Evolutionary conservation across 2,329 filamentous ascomycete species (phyloP), one percentile per base, ranked within the genome.

Genomic region (Coleophoma eucalyptorum): DNA sequence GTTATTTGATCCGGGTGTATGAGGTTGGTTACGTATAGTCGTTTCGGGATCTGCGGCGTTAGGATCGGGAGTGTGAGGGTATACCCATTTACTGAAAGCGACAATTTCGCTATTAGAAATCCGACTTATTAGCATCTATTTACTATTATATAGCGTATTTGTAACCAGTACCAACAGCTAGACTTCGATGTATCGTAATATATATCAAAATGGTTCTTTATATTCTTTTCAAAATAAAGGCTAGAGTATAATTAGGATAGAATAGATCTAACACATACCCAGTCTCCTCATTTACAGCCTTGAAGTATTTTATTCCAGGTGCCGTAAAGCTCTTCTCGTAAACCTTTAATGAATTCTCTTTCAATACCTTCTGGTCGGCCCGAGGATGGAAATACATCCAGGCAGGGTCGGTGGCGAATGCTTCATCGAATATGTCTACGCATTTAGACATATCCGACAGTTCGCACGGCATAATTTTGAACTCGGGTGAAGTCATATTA

Each of bases 61-160:
- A 8, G 45, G 45, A 34, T 47, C 45, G n/a, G 45, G 33, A 13
- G 19, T 40, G 13, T 47, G 45, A 15, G 45, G 45, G n/a, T 47
- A 47, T 47, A 20, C 38, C 45, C 45, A 47, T 26, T 47, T 47
- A 31, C 45, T 47, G 11, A 47, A 47, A 12, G 45, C 45, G 12
- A 40, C 45, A 47, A 37, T 19, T 18, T 38, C 35, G 13, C 35
- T 38, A 11, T 38, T 18, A 12, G 35, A 11, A 6, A 6, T 10
- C 13, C 12, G 3, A 35, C 33, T 8, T 38, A 12, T 38, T 11
- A 38, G 35, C 35, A 38, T 12, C 3, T 18, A 12, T 38, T 38
- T 5, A 5, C 4, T 8, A 3, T 26, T 2, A 2, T 26, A 26
- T 26, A 7, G 6, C 26, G 10, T 26, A 26, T 2, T 5, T 26